These are phyloP conservation scores for Penicillium parvum DNA, from an alignment of 495 filamentous ascomycete genomes.

Conservation along the genomic window DNA sequence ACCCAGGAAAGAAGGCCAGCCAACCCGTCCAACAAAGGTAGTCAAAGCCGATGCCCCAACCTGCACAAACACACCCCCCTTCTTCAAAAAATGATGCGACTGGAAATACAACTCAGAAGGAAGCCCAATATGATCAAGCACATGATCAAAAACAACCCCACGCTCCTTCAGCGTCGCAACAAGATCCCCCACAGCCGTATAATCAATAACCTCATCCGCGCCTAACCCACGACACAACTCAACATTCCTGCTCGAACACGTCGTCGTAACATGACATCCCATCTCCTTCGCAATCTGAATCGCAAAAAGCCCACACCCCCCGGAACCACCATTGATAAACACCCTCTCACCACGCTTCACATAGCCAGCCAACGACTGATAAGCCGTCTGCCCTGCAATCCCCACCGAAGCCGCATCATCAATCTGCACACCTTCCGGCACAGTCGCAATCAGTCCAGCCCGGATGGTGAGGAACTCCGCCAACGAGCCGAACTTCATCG, in stretches of 20 bases:
- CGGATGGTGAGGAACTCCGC: slow-evolving; percentile 46
- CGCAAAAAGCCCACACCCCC: slow-evolving; percentile 56
- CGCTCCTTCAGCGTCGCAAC: slow-evolving; percentile 41
- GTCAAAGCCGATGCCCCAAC: slow-evolving; percentile 42
- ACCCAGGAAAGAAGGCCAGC: slow-evolving; percentile 56
- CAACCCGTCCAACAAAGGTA: slow-evolving; percentile 24
- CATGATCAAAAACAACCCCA: slow-evolving; percentile 50
- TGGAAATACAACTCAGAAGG: slow-evolving; percentile 51
- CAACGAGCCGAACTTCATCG: slow-evolving; percentile 46
- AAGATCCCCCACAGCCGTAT: slow-evolving; percentile 50
- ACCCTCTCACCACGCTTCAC: slow-evolving; percentile 52
- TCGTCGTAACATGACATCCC: slow-evolving; percentile 59
- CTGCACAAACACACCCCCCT: slow-evolving; percentile 52
- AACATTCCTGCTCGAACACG: slow-evolving; percentile 56
- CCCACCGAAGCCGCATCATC: slow-evolving; percentile 50
- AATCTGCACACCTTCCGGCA: slow-evolving; percentile 50
- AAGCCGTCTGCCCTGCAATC: slow-evolving; percentile 55
- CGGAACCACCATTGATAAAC: slow-evolving; percentile 66
- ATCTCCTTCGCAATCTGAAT: slow-evolving; percentile 64
- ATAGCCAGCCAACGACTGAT: slow-evolving; percentile 53
- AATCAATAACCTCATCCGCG: slow-evolving; percentile 67
- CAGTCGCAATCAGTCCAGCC: slow-evolving; percentile 17
- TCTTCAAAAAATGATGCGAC: slow-evolving; percentile 51
- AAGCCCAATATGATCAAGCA: slow-evolving; percentile 59
- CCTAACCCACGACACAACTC: slow-evolving; percentile 55